Evolutionary conservation across 1,284 basidiomycete genomes (phyloP).

Genomic region (Schizophyllum commune): DNA sequence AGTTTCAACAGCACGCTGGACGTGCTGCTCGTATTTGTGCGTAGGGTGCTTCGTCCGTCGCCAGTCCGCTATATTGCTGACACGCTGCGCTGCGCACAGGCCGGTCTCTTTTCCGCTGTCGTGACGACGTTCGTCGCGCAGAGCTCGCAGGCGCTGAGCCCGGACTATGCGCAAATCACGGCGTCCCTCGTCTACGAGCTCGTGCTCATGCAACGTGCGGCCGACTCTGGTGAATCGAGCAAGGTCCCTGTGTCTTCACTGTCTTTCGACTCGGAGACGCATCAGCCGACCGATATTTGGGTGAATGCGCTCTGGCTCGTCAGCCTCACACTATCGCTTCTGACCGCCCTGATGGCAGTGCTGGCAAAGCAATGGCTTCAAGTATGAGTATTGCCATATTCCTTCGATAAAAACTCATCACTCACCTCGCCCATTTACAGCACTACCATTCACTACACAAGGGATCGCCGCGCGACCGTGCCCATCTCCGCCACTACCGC

Average conservation of each 20-base stretch:
- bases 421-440: too few relatives aligned
- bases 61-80: too few relatives aligned
- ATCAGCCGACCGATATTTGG: too few relatives aligned
- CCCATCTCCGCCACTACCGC: conserved; percentile 27
- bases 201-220: conserved; percentile 15
- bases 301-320: too few relatives aligned
- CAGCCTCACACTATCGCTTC: too few relatives aligned
- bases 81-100: conserved; percentile 17
- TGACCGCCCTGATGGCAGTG: too few relatives aligned
- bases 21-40: conserved; percentile 34
- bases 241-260: too few relatives aligned
- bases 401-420: too few relatives aligned
- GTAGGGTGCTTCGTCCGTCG: not conserved
- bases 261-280: too few relatives aligned
- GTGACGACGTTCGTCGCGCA: conserved; percentile 38
- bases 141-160: conserved; percentile 28
- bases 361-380: too few relatives aligned
- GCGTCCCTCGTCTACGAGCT: conserved; percentile 26
- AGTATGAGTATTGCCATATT: too few relatives aligned
- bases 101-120: conserved; percentile 38
- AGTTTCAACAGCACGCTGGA: conserved; percentile 32
- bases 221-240: not conserved
- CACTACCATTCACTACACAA: too few relatives aligned
- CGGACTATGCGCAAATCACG: conserved; percentile 23
- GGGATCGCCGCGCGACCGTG: conserved; percentile 26